Percentiles rank a stretch among this genome's conserved stretches.
Conservation (phyloP, 208 protist genomes). For the Crithidia acanthocephali region DNA sequence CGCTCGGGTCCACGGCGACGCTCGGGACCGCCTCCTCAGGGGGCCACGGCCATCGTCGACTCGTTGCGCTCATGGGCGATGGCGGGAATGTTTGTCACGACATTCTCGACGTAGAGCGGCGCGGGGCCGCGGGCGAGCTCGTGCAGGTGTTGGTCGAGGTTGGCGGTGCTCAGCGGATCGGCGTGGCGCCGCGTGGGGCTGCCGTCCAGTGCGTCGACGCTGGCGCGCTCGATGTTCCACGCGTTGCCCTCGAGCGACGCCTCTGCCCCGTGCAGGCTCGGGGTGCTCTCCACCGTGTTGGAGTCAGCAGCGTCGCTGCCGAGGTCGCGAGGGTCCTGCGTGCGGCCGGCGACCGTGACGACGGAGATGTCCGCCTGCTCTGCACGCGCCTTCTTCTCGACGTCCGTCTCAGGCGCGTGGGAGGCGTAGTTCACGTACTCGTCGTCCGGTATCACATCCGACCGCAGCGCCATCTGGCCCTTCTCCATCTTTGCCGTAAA, state of each 20-base stretch:
- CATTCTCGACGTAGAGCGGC: conserved; percentile 46
- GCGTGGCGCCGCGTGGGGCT: conserved; percentile 27
- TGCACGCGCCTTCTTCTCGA: background rate
- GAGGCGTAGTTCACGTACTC: conserved; percentile 26
- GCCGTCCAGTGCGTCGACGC: conserved; percentile 38
- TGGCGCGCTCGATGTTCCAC: conserved; percentile 44
- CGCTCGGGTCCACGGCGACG: conserved; percentile 48
- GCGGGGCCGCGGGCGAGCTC: conserved; percentile 49
- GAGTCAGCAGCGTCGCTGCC: conserved; percentile 29
- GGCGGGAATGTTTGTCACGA: conserved; percentile 13
- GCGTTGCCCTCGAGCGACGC: conserved; percentile 30
- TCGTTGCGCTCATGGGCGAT: background rate
- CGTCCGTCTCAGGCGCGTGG: background rate
- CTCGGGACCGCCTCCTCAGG: conserved; percentile 30
- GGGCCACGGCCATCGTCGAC: conserved; percentile 5
- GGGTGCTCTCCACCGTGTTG: conserved; percentile 23
- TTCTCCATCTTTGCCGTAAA: conserved; percentile 41
- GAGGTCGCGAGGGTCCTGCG: conserved; percentile 18
- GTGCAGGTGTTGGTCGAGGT: conserved; percentile 52
- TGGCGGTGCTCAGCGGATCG: conserved; percentile 54
- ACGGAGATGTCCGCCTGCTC: conserved; percentile 22
- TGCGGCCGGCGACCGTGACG: conserved; percentile 17
- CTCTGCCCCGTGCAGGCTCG: conserved; percentile 18
- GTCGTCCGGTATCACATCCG: conserved; percentile 39
- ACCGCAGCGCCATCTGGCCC: conserved; percentile 47